phyloP scores from a whole-genome alignment of 306 rosid species.

The Corylus heterophylla region DNA sequence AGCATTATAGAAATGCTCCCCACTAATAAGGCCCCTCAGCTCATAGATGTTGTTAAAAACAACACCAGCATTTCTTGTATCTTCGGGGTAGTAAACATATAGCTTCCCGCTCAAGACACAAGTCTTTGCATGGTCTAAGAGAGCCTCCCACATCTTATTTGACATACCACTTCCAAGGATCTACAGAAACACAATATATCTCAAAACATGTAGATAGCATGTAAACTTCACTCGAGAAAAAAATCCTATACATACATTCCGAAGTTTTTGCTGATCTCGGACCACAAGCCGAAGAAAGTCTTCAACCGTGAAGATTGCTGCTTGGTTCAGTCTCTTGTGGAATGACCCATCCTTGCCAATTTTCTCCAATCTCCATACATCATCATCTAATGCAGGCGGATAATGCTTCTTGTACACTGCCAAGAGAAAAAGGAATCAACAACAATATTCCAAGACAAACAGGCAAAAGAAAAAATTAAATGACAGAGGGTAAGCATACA shows the following conservation, averaged over 20 bases:
- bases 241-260: conserved; percentile 63
- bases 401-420: conserved; percentile 99
- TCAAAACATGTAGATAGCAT: conserved; percentile 25
- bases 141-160: conserved; percentile 99
- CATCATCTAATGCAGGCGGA: conserved; percentile 86
- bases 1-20: conserved; percentile 77
- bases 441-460: background rate
- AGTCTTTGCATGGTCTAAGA: conserved; percentile 94
- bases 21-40: conserved; percentile 82
- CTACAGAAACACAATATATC: conserved; percentile 47
- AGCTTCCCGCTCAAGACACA: conserved; percentile 85
- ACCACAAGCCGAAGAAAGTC: conserved; percentile 89
- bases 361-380: conserved; percentile 98
- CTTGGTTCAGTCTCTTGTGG: conserved; percentile 74
- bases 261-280: conserved; percentile 69
- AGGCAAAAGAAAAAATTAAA: conserved; percentile 23
- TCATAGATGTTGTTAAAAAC: conserved; percentile 85
- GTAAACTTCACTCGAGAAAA: conserved; percentile 21
- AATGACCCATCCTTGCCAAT: conserved; percentile 99
- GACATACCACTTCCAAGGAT: conserved; percentile 99
- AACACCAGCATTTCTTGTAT: conserved; percentile 83
- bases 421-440: conserved; percentile 26
- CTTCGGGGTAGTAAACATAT: conserved; percentile 90
- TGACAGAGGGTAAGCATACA: conserved; percentile 47
- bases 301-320: conserved; percentile 62